These are phyloP conservation scores for Blastobotrys serpentis DNA, from an alignment of 1,139 yeast species.

Conservation along the genomic window DNA sequence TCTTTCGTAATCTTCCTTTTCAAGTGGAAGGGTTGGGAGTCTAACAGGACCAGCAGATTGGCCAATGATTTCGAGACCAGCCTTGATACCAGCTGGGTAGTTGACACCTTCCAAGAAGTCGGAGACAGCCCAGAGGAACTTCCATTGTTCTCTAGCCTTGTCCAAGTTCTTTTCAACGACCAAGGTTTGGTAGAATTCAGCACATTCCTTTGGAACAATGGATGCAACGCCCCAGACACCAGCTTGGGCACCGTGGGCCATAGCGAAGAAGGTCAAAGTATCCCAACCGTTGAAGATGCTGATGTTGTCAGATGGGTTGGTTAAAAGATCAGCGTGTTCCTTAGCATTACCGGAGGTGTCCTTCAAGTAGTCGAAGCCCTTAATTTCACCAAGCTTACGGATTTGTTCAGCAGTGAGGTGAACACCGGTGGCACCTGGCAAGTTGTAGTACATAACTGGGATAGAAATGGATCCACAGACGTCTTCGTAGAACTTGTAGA, in stretches of 20 bases:
- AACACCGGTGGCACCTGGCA: conserved; percentile 17
- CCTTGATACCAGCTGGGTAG: conserved; percentile 17
- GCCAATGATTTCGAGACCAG: conserved; percentile 12
- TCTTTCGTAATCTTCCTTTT: conserved; percentile 10
- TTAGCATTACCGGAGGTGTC: conserved; percentile 18
- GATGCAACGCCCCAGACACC: conserved; percentile 16
- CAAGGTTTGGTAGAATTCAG: conserved; percentile 14
- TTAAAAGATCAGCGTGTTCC: conserved; percentile 14
- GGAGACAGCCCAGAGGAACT: conserved; percentile 14
- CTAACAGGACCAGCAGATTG: conserved; percentile 12
- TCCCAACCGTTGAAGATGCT: conserved; percentile 15
- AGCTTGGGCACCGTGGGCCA: conserved; percentile 14
- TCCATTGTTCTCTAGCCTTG: conserved; percentile 15
- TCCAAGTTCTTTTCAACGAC: conserved; percentile 13
- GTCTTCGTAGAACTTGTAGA: conserved; percentile 17
- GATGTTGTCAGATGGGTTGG: conserved; percentile 12
- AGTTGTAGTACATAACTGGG: conserved; percentile 17
- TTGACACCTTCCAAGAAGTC: conserved; percentile 14
- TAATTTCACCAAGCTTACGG: conserved; percentile 14
- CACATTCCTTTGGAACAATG: conserved; percentile 16
- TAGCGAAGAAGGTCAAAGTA: conserved; percentile 13
- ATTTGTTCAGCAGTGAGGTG: conserved; percentile 16
- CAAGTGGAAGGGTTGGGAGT: conserved; percentile 13
- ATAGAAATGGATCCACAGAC: conserved; percentile 14
- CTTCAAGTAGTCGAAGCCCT: conserved; percentile 16